Conservation (phyloP, 2,329 filamentous ascomycete species). For the Cytospora mali region DNA sequence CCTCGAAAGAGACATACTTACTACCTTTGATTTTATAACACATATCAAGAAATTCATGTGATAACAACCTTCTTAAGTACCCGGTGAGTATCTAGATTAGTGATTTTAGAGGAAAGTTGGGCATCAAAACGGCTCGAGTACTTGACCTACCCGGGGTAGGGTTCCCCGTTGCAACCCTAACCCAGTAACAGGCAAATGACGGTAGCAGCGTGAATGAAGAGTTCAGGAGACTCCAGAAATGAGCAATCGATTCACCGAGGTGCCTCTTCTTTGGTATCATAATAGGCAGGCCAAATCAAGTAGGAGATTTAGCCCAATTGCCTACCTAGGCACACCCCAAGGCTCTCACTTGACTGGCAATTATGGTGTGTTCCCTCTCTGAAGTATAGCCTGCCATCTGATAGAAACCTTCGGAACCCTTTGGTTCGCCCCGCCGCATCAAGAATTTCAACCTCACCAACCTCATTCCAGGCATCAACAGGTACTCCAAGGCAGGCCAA, state of each 20-base stretch:
- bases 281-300: no score
- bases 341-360: background rate
- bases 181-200: background rate
- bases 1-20: no score
- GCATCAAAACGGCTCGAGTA: no score
- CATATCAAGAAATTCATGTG: no score
- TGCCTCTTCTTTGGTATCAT: background rate
- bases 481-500: background rate
- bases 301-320: no score
- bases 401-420: conserved; percentile 10
- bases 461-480: background rate
- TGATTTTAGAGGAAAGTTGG: no score
- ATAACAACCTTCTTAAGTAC: no score
- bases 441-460: conserved; percentile 20
- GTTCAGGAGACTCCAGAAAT: background rate
- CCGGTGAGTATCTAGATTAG: no score
- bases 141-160: no score
- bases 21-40: no score
- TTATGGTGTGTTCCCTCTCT: background rate
- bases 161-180: background rate
- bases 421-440: conserved; percentile 23
- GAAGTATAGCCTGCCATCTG: background rate
- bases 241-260: background rate
- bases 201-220: background rate
- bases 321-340: no score